phyloP scores from a whole-genome alignment of 805 yeast species.

The Ogataea glucozyma region DNA sequence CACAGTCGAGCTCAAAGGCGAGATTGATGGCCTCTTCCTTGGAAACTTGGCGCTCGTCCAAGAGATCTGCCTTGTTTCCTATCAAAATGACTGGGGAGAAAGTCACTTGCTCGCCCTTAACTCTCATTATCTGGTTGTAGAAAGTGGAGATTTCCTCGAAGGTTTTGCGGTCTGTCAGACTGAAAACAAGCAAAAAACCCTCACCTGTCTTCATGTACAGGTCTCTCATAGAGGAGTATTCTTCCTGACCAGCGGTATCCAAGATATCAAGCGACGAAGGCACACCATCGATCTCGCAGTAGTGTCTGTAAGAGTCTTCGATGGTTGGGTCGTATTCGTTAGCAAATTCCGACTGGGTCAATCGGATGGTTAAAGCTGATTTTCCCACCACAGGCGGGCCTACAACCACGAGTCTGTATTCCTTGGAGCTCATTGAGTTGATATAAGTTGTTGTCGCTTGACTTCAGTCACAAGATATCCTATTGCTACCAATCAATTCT shows the following conservation, averaged over 20 bases:
- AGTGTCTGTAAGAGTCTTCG: constrained; percentile 89
- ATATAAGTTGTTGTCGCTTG: not conserved
- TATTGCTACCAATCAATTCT: not conserved
- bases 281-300: constrained; percentile 78
- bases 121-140: constrained; percentile 48
- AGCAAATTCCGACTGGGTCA: constrained; percentile 92
- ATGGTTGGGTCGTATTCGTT: constrained; percentile 99
- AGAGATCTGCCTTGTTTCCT: constrained; percentile 74
- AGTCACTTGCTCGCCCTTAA: constrained; percentile 49
- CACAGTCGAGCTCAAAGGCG: constrained; percentile 66
- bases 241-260: constrained; percentile 99
- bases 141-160: constrained; percentile 83
- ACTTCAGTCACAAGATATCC: not conserved
- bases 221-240: constrained; percentile 89
- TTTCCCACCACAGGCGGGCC: constrained; percentile 99
- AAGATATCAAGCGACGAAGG: constrained; percentile 80
- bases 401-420: constrained; percentile 90
- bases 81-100: constrained; percentile 75
- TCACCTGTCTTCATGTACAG: constrained; percentile 96
- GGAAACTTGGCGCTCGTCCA: constrained; percentile 62
- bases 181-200: constrained; percentile 86
- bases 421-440: constrained; percentile 40
- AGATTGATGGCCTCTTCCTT: constrained; percentile 58
- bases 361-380: constrained; percentile 91
- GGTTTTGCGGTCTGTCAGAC: constrained; percentile 80